Percentiles rank a stretch among this genome's conserved stretches.
Conservation (phyloP, 2,329 filamentous ascomycete species). For the Scytalidium lignicola region DNA sequence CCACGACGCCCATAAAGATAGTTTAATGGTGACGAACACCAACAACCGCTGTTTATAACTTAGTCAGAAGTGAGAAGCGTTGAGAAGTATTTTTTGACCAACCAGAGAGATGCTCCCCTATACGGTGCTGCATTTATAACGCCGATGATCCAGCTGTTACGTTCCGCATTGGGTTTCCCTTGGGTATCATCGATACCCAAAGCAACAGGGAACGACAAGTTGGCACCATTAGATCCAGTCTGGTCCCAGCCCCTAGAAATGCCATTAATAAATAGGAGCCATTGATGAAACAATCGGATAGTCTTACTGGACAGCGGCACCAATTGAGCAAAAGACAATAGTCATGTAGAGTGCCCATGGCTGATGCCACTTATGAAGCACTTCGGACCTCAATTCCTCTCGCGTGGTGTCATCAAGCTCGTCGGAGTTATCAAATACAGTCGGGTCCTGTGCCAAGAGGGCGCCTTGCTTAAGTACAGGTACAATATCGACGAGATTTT, state of each 20-base stretch:
- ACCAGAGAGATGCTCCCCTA: slow-evolving; percentile 40
- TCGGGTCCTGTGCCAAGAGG: slow-evolving; percentile 65
- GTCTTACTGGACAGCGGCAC: slow-evolving; percentile 51
- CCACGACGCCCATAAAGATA: slow-evolving; percentile 53
- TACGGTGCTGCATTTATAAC: slow-evolving; percentile 57
- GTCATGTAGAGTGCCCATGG: slow-evolving; percentile 59
- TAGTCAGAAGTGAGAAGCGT: no score
- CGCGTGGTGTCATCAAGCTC: slow-evolving; percentile 52
- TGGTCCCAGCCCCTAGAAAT: no score
- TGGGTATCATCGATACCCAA: slow-evolving; percentile 40
- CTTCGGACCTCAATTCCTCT: slow-evolving; percentile 52
- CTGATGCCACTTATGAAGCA: slow-evolving; percentile 61
- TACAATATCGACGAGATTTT: slow-evolving; percentile 52
- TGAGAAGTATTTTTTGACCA: no score
- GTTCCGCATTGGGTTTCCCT: neutral
- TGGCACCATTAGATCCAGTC: slow-evolving; percentile 49
- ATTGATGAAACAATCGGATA: no score
- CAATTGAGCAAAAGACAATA: slow-evolving; percentile 62
- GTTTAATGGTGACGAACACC: slow-evolving; percentile 60
- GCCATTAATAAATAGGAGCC: no score
- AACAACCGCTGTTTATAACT: slow-evolving; percentile 42
- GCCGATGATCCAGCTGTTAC: slow-evolving; percentile 51
- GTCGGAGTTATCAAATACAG: slow-evolving; percentile 51
- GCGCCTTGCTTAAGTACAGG: slow-evolving; percentile 61
- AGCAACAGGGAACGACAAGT: slow-evolving; percentile 35